Conservation (phyloP, 495 filamentous ascomycete genomes). For the Durotheca rogersii region DNA sequence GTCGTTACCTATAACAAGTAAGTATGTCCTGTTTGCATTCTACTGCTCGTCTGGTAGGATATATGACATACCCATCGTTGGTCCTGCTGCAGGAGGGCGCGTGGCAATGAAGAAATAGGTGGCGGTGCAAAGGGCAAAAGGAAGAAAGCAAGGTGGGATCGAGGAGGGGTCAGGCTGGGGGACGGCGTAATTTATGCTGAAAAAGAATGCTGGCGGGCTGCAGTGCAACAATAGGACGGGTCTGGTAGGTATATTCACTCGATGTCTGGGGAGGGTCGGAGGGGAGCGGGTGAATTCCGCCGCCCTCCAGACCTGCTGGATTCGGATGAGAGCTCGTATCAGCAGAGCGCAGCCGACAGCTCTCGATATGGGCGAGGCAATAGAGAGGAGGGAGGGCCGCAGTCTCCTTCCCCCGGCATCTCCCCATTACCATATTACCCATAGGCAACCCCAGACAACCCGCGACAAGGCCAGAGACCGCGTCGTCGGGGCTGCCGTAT, state of each 20-base stretch:
- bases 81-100: conserved; percentile 12
- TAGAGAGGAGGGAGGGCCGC: conserved; percentile 8
- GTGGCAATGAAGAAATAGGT: conserved; percentile 4
- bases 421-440: too few species aligned
- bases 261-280: too few species aligned
- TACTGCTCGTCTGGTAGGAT: too few species aligned
- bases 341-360: conserved; percentile 2
- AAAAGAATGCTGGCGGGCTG: too few species aligned
- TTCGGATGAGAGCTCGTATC: conserved; percentile 21
- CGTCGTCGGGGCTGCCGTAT: conserved; percentile 24
- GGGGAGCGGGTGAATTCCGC: too few species aligned
- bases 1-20: conserved; percentile 7
- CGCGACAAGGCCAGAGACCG: conserved; percentile 13
- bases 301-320: conserved; percentile 12
- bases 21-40: conserved; percentile 4
- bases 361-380: conserved; percentile 13
- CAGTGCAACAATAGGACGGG: too few species aligned
- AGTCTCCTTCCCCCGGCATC: too few species aligned
- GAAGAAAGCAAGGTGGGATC: conserved; percentile 15
- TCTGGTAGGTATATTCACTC: too few species aligned
- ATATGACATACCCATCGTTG: conserved; percentile 29
- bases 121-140: conserved; percentile 14
- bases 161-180: conserved; percentile 13
- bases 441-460: too few species aligned
- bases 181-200: conserved; percentile 28